A percentile compares a stretch with the other conserved stretches of the same genome.
These are phyloP conservation scores for Triadica sebifera DNA, from an alignment of 345 rosid genomes.

Conservation along the genomic window DNA sequence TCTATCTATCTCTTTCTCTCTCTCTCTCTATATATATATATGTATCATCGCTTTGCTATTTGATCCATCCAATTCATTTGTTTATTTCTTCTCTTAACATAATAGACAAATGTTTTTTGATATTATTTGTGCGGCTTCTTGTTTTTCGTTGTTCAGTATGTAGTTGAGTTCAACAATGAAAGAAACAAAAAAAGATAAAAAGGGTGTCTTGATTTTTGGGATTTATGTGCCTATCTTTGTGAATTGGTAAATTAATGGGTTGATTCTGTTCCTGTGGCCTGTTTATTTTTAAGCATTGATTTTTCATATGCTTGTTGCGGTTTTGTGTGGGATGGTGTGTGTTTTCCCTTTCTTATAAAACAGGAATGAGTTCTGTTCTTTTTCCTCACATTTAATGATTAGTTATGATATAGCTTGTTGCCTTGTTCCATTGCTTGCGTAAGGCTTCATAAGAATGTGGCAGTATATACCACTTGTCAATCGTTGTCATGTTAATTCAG, in stretches of 20 bases:
- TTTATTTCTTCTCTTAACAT: not conserved
- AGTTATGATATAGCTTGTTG: not conserved
- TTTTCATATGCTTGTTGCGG: not conserved
- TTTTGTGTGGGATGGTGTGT: not conserved
- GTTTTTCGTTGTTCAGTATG: not conserved
- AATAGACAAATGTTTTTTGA: not conserved
- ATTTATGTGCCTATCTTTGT: not conserved
- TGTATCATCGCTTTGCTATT: no score
- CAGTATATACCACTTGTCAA: not conserved
- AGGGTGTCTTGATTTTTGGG: not conserved
- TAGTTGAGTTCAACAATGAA: not conserved
- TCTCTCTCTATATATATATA: no score
- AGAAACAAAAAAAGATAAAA: not conserved
- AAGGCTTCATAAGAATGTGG: not conserved
- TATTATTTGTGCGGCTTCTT: not conserved
- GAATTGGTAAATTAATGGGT: not conserved
- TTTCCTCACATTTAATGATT: not conserved
- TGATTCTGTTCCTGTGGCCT: not conserved
- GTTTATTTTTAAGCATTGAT: not conserved
- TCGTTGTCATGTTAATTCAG: constrained; percentile 3
- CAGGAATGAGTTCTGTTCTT: not conserved
- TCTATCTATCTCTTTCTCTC: no score
- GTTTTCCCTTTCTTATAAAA: not conserved
- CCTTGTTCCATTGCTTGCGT: not conserved
- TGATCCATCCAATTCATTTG: not conserved